A percentile compares a stretch with the other conserved stretches of the same genome.
Evolutionary conservation across 495 filamentous ascomycete genomes (phyloP).

Genomic region (Cryomyces antarcticus): DNA sequence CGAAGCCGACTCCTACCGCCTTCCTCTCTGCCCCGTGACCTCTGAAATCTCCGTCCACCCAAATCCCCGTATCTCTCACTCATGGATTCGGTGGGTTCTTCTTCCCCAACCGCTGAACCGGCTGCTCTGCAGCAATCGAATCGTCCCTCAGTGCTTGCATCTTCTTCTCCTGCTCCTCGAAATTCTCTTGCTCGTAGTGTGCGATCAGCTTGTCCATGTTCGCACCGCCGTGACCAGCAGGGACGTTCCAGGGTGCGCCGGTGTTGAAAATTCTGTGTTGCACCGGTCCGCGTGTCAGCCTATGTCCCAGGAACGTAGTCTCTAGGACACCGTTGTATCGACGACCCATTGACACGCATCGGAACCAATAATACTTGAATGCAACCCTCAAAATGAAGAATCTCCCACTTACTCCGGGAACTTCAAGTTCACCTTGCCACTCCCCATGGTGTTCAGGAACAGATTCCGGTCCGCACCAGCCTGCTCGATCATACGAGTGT

Average conservation of each 20-base stretch:
- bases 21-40: no score
- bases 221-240: constrained; percentile 33
- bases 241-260: constrained; percentile 40
- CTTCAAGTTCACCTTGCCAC: constrained; percentile 27
- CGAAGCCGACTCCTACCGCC: no score
- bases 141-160: constrained; percentile 13
- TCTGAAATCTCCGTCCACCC: no score
- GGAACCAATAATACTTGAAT: not conserved
- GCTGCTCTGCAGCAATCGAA: constrained; percentile 13
- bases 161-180: constrained; percentile 28
- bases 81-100: not conserved
- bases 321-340: not conserved
- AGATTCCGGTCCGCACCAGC: constrained; percentile 47
- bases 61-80: not conserved
- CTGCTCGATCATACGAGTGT: constrained; percentile 44
- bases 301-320: not conserved
- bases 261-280: constrained; percentile 34
- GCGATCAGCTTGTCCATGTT: constrained; percentile 40
- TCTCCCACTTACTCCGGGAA: constrained; percentile 44
- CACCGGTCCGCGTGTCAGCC: not conserved
- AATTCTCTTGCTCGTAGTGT: constrained; percentile 39
- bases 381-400: not conserved
- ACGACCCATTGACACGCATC: not conserved
- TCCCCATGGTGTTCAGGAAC: constrained; percentile 30
- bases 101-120: constrained; percentile 2